phyloP scores from a whole-genome alignment of 768 basidiomycete genomes.

The Phlebiopsis gigantea region DNA sequence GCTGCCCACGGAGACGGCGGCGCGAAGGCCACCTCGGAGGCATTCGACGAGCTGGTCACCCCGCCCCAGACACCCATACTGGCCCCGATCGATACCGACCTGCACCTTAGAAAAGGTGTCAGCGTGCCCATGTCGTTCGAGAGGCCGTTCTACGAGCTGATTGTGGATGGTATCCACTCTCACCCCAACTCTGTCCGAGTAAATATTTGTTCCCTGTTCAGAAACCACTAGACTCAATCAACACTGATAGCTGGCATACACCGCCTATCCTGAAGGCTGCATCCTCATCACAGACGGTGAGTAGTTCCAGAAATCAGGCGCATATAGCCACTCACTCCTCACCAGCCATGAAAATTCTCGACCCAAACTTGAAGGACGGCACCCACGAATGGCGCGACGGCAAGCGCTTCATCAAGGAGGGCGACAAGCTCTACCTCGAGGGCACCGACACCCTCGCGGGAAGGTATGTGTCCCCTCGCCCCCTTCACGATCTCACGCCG shows the following conservation, averaged over 20 bases:
- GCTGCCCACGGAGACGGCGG: constrained; percentile 10
- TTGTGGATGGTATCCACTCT: constrained; percentile 88
- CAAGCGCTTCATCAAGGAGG: constrained; percentile 74
- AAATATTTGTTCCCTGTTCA: constrained; percentile 22
- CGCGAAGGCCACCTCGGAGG: constrained; percentile 43
- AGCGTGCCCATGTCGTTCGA: constrained; percentile 43
- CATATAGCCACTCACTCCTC: background rate
- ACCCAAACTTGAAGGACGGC: constrained; percentile 80
- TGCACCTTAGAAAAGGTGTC: constrained; percentile 41
- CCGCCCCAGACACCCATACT: constrained; percentile 47
- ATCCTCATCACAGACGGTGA: constrained; percentile 87
- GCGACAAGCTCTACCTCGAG: constrained; percentile 74
- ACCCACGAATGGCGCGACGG: constrained; percentile 87
- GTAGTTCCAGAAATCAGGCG: constrained; percentile 12
- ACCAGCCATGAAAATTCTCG: constrained; percentile 79
- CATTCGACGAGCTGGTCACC: constrained; percentile 53
- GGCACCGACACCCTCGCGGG: constrained; percentile 88
- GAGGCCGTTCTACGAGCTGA: constrained; percentile 83
- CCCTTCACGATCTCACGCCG: background rate
- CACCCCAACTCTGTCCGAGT: constrained; percentile 89
- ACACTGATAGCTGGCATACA: constrained; percentile 67
- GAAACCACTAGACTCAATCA: constrained; percentile 3
- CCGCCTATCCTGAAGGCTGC: constrained; percentile 78
- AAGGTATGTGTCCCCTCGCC: constrained; percentile 41
- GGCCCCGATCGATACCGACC: constrained; percentile 24